Base-by-base conservation (phyloP, 108 stramenopile genomes). In the Pseudonitzschia pungens region DNA sequence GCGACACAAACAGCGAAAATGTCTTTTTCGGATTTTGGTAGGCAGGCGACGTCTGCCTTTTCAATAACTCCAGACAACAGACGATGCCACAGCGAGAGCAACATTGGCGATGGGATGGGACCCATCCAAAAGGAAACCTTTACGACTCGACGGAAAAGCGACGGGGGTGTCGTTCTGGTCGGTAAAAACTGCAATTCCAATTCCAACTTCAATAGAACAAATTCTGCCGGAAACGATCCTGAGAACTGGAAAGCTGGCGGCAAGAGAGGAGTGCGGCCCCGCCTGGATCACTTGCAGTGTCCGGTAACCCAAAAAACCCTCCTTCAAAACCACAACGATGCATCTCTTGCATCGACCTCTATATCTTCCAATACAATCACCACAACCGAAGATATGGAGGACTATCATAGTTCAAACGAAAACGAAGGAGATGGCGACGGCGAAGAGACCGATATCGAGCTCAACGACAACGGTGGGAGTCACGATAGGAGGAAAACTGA, bases 11-110 rank as follows among this genome's bases (percentile, higher is more conserved):
- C 9, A 9, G 9, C 42, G 42, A 6, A 10, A 58, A 67, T 67
- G 66, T 67, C 66, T 22, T 67, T 67, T 32, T 50, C 43, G 29
- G 66, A 67, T 67, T 28, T 67, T 29, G 66, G 66, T 48, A 14
- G 66, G 50, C 22, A 26, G 0, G 66, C 66, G 6, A 48, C 50
- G 22, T 12, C 66, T 0, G 60, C 41, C 8, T 20, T 62, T 26
- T 55, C 54, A 5, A 10, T 22, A 12, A 26, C 24, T 2, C 16
- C 24, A 12, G 26, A 18, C 10, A 18, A 12, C 28, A n/a, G 27
- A 40, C 29, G 32, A 1, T 12, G 20, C 11, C 4, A 33, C 4
- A 32, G 20, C 60, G 20, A 42, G 0, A 40, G 33, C 60, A 31
- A 28, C 26, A 40, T 29, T 18, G 7, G 0, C 26, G 24, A 28